Conservation (phyloP, 169 alveolate genomes). For the Cryptosporidium sp. region DNA sequence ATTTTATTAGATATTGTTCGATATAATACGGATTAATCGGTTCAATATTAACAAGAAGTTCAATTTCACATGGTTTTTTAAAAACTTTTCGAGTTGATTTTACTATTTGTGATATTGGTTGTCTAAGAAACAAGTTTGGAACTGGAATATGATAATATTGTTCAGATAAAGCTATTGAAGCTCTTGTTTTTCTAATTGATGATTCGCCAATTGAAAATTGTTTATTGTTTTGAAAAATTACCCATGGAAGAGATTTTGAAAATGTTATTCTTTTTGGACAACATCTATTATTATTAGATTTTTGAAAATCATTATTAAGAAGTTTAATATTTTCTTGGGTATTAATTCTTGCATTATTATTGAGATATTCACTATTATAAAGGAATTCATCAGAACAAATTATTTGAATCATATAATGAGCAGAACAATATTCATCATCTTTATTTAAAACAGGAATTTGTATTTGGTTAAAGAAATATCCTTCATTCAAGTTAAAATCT, state of each 20-base stretch:
- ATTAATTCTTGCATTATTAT: conserved; percentile 25
- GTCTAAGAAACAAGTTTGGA: conserved; percentile 42
- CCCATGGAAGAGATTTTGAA: conserved; percentile 64
- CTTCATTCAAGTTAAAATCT: conserved; percentile 19
- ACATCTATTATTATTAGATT: background rate
- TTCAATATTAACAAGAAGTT: conserved; percentile 36
- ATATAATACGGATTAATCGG: conserved; percentile 57
- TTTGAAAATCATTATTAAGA: background rate
- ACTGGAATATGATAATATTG: conserved; percentile 63
- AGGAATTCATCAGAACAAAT: conserved; percentile 49
- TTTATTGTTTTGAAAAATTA: conserved; percentile 36
- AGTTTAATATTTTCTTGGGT: conserved; percentile 31
- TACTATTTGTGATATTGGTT: conserved; percentile 21
- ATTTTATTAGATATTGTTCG: conserved; percentile 43
- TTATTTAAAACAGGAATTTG: background rate
- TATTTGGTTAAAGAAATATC: background rate
- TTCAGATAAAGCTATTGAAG: conserved; percentile 66
- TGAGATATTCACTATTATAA: conserved; percentile 33
- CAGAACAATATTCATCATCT: background rate
- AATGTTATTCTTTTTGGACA: conserved; percentile 17
- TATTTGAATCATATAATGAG: conserved; percentile 27
- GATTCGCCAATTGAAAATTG: conserved; percentile 34
- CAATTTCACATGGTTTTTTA: conserved; percentile 59
- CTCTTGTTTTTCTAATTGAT: conserved; percentile 58
- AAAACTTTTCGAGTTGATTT: conserved; percentile 21